Conservation (phyloP, 2,329 filamentous ascomycete genomes). For the Fusarium anthophilum region DNA sequence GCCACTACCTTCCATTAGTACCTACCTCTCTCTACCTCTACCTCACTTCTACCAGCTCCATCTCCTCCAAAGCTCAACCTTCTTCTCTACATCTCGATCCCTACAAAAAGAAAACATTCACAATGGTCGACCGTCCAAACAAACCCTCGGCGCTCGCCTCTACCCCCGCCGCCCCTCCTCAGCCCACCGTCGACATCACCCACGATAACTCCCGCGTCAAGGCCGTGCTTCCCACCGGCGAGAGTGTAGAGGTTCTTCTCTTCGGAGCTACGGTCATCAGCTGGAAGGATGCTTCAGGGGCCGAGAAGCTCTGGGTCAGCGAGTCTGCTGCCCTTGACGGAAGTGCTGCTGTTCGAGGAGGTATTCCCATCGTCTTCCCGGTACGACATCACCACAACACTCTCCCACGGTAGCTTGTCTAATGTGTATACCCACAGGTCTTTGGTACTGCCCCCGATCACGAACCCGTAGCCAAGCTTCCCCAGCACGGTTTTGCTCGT, state of each 20-base stretch:
- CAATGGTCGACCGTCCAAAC: slow-evolving; percentile 84
- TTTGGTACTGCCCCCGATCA: slow-evolving; percentile 85
- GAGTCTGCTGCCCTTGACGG: slow-evolving; percentile 84
- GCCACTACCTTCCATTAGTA: slow-evolving; percentile 13
- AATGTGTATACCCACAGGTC: slow-evolving; percentile 60
- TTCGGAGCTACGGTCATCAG: slow-evolving; percentile 91
- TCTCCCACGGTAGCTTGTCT: background rate
- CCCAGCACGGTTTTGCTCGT: slow-evolving; percentile 95
- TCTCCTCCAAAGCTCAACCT: background rate
- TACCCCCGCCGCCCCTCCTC: slow-evolving; percentile 77
- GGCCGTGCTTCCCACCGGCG: slow-evolving; percentile 85
- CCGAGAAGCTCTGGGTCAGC: slow-evolving; percentile 89
- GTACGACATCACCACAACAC: slow-evolving; percentile 56
- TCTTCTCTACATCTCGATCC: background rate
- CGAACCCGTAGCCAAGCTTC: slow-evolving; percentile 79
- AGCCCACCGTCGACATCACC: slow-evolving; percentile 77
- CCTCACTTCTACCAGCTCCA: slow-evolving; percentile 11
- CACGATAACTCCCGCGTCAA: slow-evolving; percentile 76
- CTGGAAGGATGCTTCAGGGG: slow-evolving; percentile 84
- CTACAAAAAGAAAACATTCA: background rate
- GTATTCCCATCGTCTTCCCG: slow-evolving; percentile 92
- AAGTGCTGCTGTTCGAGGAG: slow-evolving; percentile 87
- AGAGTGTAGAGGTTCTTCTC: slow-evolving; percentile 86
- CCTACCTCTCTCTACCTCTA: background rate
- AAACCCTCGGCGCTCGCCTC: slow-evolving; percentile 81